Evolutionary conservation across 2,329 filamentous ascomycete species (phyloP).

Genomic region (Pyrenophora teres): DNA sequence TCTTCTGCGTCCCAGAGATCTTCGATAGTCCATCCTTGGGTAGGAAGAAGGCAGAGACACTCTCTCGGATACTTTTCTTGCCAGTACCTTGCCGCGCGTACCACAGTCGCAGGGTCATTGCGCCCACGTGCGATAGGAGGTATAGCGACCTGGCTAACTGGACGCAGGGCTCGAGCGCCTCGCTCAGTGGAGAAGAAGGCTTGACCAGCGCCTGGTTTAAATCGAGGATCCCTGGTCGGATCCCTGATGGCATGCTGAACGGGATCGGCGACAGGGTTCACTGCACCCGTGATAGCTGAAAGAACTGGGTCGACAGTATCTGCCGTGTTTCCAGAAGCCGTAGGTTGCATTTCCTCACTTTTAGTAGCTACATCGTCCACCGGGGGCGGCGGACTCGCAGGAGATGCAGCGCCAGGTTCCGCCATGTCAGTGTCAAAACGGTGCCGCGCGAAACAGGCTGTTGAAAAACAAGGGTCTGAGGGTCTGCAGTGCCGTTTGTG

Average conservation of each 20-base stretch:
- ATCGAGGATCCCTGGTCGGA: slow-evolving; percentile 7
- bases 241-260: slow-evolving; percentile 5
- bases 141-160: slow-evolving; percentile 16
- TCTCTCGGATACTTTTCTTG: slow-evolving; percentile 28
- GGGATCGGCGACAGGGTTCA: slow-evolving; percentile 12
- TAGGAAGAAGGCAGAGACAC: slow-evolving; percentile 36
- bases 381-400: slow-evolving; percentile 4
- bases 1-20: slow-evolving; percentile 45
- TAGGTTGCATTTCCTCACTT: slow-evolving; percentile 1
- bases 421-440: slow-evolving; percentile 2
- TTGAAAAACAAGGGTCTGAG: slow-evolving; percentile 7
- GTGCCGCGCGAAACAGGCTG: not conserved
- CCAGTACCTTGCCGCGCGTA: slow-evolving; percentile 28
- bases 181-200: slow-evolving; percentile 41
- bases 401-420: not conserved
- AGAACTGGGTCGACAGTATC: slow-evolving; percentile 11
- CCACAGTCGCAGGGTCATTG: slow-evolving; percentile 20
- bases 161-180: slow-evolving; percentile 24
- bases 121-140: slow-evolving; percentile 35
- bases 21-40: slow-evolving; percentile 28
- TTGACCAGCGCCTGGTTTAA: slow-evolving; percentile 9
- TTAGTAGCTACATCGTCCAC: not conserved
- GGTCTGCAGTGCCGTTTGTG: not conserved
- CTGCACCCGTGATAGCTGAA: slow-evolving; percentile 1
- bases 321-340: slow-evolving; percentile 1